Evolutionary conservation across 306 rosid species (phyloP), one percentile per base, ranked within the genome.

Genomic region (Clitoria ternatea): DNA sequence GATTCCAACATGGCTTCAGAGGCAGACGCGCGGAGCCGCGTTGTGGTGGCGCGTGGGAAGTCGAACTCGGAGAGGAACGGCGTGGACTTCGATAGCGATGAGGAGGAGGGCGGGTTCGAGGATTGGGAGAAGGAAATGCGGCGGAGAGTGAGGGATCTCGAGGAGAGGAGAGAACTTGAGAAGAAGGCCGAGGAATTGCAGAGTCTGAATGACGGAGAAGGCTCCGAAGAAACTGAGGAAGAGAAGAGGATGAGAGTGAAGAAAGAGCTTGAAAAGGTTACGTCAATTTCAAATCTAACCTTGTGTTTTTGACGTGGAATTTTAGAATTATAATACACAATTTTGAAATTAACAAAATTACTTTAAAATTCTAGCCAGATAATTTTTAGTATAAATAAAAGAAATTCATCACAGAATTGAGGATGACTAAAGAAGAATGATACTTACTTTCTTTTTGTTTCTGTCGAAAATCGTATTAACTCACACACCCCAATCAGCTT

Each of bases 201-300:
- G 87, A 87, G 84, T 71, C 79, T n/a, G n/a, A n/a, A 45, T 44
- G 84, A 72, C 30, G 88, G 9, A 2, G 90, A 62, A 45, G 88
- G 82, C 18, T 13, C 13, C 2, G 92, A 86, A 26, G 92, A 85
- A 79, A 80, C 84, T 1, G 98, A 92, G 77, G 88, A 92, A 55
- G 91, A 86, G 78, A 92, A 52, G 87, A 86, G 96, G 84, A 87
- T 80, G 92, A 81, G 97, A 83, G 98, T 94, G 12, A 83, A 85
- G 50, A 90, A 80, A 81, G 98, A 90, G 79, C 98, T 94, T 3
- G 88, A 90, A 80, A 94, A 94, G 97, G 98, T 94, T 52, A n/a
- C n/a, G n/a, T n/a, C n/a, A n/a, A n/a, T n/a, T n/a, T n/a, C n/a
- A n/a, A n/a, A n/a, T n/a, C n/a, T n/a, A n/a, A n/a, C n/a, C n/a